Conservation (phyloP, 1,139 yeast species). For the Spencermartinsiella ligniputridi region DNA sequence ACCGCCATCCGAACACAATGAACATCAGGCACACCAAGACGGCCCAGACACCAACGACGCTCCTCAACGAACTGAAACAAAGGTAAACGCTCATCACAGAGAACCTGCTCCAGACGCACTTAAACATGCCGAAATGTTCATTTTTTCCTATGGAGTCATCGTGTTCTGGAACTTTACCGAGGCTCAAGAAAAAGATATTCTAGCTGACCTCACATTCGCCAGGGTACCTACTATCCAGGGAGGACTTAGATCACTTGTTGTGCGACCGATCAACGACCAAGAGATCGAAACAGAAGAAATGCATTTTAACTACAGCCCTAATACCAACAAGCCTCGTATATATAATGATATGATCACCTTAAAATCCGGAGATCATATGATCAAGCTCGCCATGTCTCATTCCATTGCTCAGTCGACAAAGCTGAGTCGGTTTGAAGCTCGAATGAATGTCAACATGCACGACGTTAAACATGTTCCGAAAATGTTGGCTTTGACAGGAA, state of each 20-base stretch:
- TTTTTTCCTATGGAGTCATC: constrained; percentile 87
- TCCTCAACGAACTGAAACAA: background rate
- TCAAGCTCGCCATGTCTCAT: constrained; percentile 57
- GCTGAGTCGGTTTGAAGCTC: constrained; percentile 81
- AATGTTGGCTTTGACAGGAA: constrained; percentile 83
- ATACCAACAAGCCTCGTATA: constrained; percentile 79
- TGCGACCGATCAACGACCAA: constrained; percentile 78
- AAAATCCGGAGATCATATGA: constrained; percentile 85
- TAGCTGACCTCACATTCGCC: constrained; percentile 89
- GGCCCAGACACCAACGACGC: too few species aligned
- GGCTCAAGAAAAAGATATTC: constrained; percentile 82
- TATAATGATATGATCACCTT: constrained; percentile 92
- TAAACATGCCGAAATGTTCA: constrained; percentile 86
- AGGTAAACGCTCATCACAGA: background rate
- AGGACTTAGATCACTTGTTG: constrained; percentile 40
- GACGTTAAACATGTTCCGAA: constrained; percentile 87
- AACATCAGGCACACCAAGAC: constrained; percentile 6
- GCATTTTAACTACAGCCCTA: constrained; percentile 83
- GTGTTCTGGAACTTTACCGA: constrained; percentile 97
- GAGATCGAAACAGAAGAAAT: constrained; percentile 95
- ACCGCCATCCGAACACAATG: constrained; percentile 7
- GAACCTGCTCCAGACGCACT: constrained; percentile 33
- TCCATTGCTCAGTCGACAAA: constrained; percentile 94
- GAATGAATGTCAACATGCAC: constrained; percentile 79
- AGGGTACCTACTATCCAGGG: constrained; percentile 23